Percentiles rank a stretch among this genome's conserved stretches.
Conservation (phyloP, 805 yeast species). For the Isabelozyma pseudorhagii region DNA sequence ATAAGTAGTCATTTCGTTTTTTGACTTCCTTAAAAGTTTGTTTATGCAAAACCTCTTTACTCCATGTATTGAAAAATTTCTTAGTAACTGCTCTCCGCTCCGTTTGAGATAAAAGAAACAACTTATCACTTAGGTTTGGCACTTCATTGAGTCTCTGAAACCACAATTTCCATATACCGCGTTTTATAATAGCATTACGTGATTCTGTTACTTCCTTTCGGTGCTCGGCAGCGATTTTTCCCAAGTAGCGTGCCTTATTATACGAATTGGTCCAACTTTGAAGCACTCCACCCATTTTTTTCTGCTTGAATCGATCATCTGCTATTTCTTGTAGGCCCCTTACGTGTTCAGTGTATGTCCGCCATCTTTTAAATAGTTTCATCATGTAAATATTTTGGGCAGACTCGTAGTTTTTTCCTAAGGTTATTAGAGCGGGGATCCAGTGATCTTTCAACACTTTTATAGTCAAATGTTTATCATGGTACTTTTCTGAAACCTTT, state of each 20-base stretch:
- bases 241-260: not conserved
- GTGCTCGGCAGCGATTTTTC: not conserved
- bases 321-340: not conserved
- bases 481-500: slow-evolving; percentile 5
- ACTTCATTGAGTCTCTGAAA: slow-evolving; percentile 2
- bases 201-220: not conserved
- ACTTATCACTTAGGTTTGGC: slow-evolving; percentile 2
- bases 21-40: slow-evolving; percentile 1
- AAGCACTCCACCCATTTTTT: not conserved
- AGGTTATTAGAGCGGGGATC: not conserved
- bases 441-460: slow-evolving; percentile 3
- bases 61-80: slow-evolving; percentile 15
- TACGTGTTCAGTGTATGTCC: not conserved
- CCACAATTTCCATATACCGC: slow-evolving; percentile 3
- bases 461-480: slow-evolving; percentile 4
- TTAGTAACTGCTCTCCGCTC: slow-evolving; percentile 12
- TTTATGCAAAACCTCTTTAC: not conserved
- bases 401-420: not conserved
- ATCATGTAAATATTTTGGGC: not conserved
- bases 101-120: not conserved
- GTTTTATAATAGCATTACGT: not conserved
- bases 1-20: slow-evolving; percentile 1
- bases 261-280: not conserved
- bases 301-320: not conserved
- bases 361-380: not conserved